A percentile compares a stretch with the other conserved stretches of the same genome.
Evolutionary conservation across 768 basidiomycete genomes (phyloP).

Genomic region (Tylopilus intermedius): DNA sequence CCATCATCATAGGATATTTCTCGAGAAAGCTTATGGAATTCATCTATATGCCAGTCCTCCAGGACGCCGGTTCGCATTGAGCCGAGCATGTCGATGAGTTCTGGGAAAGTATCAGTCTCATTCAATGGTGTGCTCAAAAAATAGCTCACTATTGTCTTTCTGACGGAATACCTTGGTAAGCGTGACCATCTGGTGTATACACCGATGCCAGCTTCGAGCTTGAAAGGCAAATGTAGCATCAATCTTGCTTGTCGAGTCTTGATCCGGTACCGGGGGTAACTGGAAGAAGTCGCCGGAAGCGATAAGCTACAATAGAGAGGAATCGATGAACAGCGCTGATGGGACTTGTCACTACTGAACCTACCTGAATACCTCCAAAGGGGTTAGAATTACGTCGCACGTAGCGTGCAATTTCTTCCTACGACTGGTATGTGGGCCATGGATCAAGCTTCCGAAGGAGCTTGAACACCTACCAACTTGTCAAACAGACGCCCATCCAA

Average conservation of each 20-base stretch:
- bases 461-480: slow-evolving; percentile 51
- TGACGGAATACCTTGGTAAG: slow-evolving; percentile 72
- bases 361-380: slow-evolving; percentile 67
- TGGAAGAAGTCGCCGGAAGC: slow-evolving; percentile 80
- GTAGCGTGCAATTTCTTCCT: slow-evolving; percentile 37
- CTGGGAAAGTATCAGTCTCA: slow-evolving; percentile 34
- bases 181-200: slow-evolving; percentile 42
- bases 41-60: slow-evolving; percentile 54
- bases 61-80: slow-evolving; percentile 91
- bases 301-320: slow-evolving; percentile 45
- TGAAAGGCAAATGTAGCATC: slow-evolving; percentile 62
- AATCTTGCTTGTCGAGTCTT: slow-evolving; percentile 46
- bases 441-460: slow-evolving; percentile 23
- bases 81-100: slow-evolving; percentile 92
- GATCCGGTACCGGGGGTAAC: slow-evolving; percentile 62
- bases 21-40: slow-evolving; percentile 64
- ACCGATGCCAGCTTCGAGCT: slow-evolving; percentile 52
- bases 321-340: slow-evolving; percentile 5
- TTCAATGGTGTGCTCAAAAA: background rate
- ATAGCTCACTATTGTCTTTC: slow-evolving; percentile 46
- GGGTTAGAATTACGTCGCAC: slow-evolving; percentile 42
- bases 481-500: slow-evolving; percentile 65
- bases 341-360: background rate
- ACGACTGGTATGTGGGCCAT: background rate
- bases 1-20: slow-evolving; percentile 71